Base-by-base conservation (phyloP, 495 filamentous ascomycete genomes). In the Neurospora pannonica region DNA sequence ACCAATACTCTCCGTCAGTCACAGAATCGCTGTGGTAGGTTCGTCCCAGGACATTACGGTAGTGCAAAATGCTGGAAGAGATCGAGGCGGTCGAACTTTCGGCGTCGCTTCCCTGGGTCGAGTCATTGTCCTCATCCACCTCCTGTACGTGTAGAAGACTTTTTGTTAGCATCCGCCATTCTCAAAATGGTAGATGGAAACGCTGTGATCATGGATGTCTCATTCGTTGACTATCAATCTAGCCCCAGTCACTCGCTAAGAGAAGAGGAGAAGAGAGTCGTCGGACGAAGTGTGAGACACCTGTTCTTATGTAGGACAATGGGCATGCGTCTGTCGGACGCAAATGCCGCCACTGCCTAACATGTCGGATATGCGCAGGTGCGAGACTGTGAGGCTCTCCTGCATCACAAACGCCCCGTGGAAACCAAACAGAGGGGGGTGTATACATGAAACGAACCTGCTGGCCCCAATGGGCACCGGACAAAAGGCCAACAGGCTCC, bases 11-110 rank as follows among this genome's bases (percentile, higher is more conserved):
- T 8, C 73, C 38, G 36, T 73, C 72, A 70, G 74, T 54, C 11
- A 75, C 75, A n/a, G 72, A 75, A 15, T 38, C 39, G 71, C 74
- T 83, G 74, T 80, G 80, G 73, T 76, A 82, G 19, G 74, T 79
- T 15, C 80, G 75, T 4, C 79, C 79, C 19, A 79, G 79, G 36
- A 81, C 71, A 8, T 72, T 77, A 36, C 79, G 78, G 42, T 83
- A 83, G 15, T 83, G 78, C 11, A 80, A 40, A 10, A 85, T 81
- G 67, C 78, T 82, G 3, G 81, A 79, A 36, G 82, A 75, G 24
- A 85, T 67, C n/a, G 84, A 84, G 38, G 34, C 28, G 54, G 72
- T 73, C 36, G 72, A 73, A 5, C 48, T 60, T 17, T 17, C 24
- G 2, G 48, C 11, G 48, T 71, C 70, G 31, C 31, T n/a, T 31